These are phyloP conservation scores for Prinsepia uniflora DNA, from an alignment of 306 rosid species.

Conservation along the genomic window DNA sequence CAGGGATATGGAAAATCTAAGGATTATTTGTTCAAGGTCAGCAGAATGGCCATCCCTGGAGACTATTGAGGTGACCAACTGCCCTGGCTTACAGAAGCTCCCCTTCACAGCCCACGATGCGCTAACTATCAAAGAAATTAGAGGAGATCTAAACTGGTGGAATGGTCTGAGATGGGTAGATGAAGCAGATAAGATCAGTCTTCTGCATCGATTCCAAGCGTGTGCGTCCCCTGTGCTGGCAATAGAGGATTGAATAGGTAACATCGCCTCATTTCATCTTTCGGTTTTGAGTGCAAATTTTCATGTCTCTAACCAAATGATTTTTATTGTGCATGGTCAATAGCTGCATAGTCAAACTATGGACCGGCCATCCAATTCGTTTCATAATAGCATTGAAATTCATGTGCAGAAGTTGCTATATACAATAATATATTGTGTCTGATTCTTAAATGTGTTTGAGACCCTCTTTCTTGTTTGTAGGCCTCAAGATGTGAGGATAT, in stretches of 20 bases:
- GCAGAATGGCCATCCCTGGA: not conserved
- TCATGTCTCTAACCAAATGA: not conserved
- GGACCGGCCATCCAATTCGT: not conserved
- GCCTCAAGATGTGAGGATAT: conserved; percentile 8
- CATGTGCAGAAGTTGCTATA: not conserved
- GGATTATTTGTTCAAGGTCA: not conserved
- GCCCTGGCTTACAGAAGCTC: conserved; percentile 2
- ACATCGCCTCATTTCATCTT: not conserved
- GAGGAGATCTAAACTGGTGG: conserved; percentile 23
- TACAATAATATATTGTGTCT: not conserved
- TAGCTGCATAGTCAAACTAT: too few species aligned
- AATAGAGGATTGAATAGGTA: conserved; percentile 11
- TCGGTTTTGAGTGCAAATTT: not conserved
- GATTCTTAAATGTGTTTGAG: not conserved
- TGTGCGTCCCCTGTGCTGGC: not conserved
- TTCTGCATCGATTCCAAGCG: conserved; percentile 12
- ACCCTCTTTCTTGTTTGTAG: conserved; percentile 6
- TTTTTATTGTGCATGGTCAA: not conserved
- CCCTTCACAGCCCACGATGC: conserved; percentile 7
- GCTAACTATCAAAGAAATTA: conserved; percentile 10
- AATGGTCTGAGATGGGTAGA: not conserved
- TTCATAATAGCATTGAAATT: not conserved
- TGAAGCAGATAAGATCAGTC: not conserved
- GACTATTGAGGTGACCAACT: conserved; percentile 17
- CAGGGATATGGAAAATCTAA: conserved; percentile 20